Evolutionary conservation across 2,329 filamentous ascomycete species (phyloP), one percentile per base, ranked within the genome.

Genomic region (Aspergillaceae sp.): DNA sequence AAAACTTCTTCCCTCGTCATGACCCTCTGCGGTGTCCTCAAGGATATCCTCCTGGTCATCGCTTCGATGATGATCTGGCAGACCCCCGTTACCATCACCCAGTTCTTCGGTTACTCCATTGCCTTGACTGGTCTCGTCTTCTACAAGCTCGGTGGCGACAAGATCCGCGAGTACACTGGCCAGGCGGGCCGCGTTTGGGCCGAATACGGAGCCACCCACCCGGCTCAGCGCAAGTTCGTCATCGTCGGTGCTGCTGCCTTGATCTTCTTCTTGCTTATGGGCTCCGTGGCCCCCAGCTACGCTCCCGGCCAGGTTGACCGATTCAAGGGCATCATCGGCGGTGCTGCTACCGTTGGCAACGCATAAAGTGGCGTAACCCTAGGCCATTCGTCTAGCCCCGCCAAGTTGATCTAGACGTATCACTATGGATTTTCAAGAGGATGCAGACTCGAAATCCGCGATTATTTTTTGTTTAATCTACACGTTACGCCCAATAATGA

Each of bases 1-100:
- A 89, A 87, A 70, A 94, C 87, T 5, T 94, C 87, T 2, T 86
- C 85, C 47, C 79, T 94, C 43, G 86, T 90, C 58, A 84, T 94
- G 71, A 89, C 87, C 32, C 79, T 94, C 27, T 89, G 83, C 48
- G 87, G 88, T 64, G 87, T 94, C 53, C 79, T 92, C 60, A 94
- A 94, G 71, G 87, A 89, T 66, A 90, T 94, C 50, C 79, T 94
- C 48, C 81, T 94, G 46, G 86, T 94, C 53, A 73, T 78, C 50
- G 77, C 81, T 48, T 88, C 85, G 44, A 84, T 92, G 68, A 65
- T 87, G 60, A 82, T 91, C 63, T 92, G 87, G 83, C 74, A 77
- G 55, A 87, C 86, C 47, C 76, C 79, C 30, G 83, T 92, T 60
- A 76, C 82, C 19, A 62, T 70, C 27, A 74, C 88, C 46, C 87